phyloP scores from a whole-genome alignment of 2,329 filamentous ascomycete species.

The Stemphylium lycopersici region DNA sequence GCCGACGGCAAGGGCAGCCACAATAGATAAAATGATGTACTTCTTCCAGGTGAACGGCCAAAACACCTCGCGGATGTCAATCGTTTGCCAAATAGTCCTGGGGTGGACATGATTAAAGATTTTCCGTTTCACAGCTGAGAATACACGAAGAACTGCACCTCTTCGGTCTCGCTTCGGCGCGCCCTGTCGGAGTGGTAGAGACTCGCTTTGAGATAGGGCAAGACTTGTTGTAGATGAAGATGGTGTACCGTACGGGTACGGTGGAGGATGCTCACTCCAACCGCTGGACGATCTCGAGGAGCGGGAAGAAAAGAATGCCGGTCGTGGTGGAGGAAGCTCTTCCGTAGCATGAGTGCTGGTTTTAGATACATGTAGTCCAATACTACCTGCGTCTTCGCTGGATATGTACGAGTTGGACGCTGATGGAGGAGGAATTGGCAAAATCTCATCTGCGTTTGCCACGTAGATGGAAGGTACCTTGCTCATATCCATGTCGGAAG shows the following conservation, averaged over 20 bases:
- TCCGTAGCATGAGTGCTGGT: background rate
- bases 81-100: constrained; percentile 9
- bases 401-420: background rate
- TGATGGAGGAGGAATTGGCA: background rate
- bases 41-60: constrained; percentile 26
- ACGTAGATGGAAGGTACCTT: background rate
- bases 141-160: background rate
- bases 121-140: background rate
- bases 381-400: background rate
- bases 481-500: background rate
- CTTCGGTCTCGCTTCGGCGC: constrained; percentile 1
- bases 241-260: background rate
- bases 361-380: background rate
- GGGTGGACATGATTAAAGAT: constrained; percentile 15
- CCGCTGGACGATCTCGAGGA: background rate
- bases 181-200: constrained; percentile 1
- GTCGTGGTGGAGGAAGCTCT: background rate
- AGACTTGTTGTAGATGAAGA: background rate
- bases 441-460: background rate
- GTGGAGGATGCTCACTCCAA: background rate
- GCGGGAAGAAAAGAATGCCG: background rate
- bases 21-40: constrained; percentile 13
- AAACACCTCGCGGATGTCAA: constrained; percentile 19
- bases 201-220: background rate
- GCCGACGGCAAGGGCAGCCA: constrained; percentile 14